Evolutionary conservation across 2,329 filamentous ascomycete genomes (phyloP).

Genomic region (Penicillium sp.): DNA sequence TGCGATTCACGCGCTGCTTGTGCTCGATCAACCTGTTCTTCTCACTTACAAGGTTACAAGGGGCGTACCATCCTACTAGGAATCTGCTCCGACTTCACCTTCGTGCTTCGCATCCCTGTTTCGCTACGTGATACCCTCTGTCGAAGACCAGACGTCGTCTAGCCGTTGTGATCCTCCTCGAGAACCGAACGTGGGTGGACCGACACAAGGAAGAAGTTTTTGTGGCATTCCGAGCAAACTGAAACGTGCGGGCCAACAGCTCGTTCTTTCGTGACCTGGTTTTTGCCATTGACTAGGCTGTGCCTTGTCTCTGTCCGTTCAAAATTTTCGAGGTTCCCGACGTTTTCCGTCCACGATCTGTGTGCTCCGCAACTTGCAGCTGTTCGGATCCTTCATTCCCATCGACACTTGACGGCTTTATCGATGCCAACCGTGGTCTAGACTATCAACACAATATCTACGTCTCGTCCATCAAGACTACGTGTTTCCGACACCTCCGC

Average conservation of each 20-base stretch:
- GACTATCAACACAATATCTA: constrained; percentile 6
- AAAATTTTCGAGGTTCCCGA: constrained; percentile 1
- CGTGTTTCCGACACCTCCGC: constrained; percentile 5
- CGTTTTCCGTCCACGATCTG: constrained; percentile 7
- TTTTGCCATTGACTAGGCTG: constrained; percentile 16
- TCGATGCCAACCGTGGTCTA: constrained; percentile 28
- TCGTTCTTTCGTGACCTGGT: constrained; percentile 1
- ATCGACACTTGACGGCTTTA: constrained; percentile 6
- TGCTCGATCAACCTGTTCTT: constrained; percentile 9
- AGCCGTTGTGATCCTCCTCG: neutral
- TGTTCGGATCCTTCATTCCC: constrained; percentile 9
- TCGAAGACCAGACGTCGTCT: neutral
- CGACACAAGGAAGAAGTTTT: constrained; percentile 3
- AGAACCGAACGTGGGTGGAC: constrained; percentile 1
- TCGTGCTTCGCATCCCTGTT: constrained; percentile 7
- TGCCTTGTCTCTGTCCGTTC: constrained; percentile 13
- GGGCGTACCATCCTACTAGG: constrained; percentile 7
- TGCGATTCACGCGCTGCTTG: constrained; percentile 24
- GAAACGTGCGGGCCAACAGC: constrained; percentile 3
- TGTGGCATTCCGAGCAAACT: constrained; percentile 6
- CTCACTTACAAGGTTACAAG: constrained; percentile 17
- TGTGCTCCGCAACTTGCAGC: constrained; percentile 10
- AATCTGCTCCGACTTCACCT: neutral
- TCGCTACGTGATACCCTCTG: neutral
- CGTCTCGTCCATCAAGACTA: constrained; percentile 1